These are phyloP conservation scores for Kitagawia praeruptora DNA, from an alignment of 129 eudicot species.

Conservation along the genomic window DNA sequence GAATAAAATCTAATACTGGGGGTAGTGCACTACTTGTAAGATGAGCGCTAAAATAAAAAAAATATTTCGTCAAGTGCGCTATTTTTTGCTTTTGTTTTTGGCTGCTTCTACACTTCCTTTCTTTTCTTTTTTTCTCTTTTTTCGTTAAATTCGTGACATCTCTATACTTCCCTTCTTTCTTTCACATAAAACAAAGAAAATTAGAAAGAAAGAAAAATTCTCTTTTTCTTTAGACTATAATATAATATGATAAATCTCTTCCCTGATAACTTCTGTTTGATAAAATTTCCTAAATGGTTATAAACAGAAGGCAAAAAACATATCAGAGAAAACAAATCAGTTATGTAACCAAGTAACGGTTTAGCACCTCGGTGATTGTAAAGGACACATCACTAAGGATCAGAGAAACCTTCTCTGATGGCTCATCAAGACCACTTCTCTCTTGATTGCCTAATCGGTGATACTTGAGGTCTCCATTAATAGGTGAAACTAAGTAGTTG, in stretches of 20 bases:
- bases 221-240: neutral
- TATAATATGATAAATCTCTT: neutral
- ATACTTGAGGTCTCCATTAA: constrained; percentile 79
- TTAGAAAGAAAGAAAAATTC: neutral
- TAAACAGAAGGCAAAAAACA: neutral
- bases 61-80: neutral
- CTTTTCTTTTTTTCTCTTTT: neutral
- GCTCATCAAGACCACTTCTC: constrained; percentile 66
- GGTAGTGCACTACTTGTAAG: neutral
- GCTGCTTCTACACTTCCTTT: neutral
- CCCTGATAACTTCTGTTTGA: neutral
- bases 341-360: constrained; percentile 10
- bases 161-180: neutral
- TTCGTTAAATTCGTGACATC: no score
- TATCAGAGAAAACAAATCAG: neutral
- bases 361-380: constrained; percentile 73
- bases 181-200: neutral
- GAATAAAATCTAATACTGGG: neutral
- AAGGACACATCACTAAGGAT: constrained; percentile 67
- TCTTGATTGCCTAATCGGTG: constrained; percentile 88
- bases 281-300: neutral
- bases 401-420: constrained; percentile 86
- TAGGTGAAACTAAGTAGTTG: constrained; percentile 79
- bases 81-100: neutral
- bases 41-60: neutral